Evolutionary conservation across 257 asterid species (phyloP), one percentile per base, ranked within the genome.

Genomic region (Solanum okadae): DNA sequence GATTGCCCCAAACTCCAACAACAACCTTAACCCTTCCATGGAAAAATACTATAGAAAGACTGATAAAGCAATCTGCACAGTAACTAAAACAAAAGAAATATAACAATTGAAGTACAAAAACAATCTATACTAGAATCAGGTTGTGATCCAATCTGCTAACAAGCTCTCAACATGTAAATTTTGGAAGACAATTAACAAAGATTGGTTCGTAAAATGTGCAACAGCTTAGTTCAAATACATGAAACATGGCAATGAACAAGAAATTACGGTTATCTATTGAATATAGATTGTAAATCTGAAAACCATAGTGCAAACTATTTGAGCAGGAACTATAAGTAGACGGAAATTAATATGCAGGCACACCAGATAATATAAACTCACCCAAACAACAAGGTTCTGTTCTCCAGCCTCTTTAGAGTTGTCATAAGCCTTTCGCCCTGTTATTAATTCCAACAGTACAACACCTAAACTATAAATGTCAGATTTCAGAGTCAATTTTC

Each of bases 381-480:
- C 98, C 98, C 98, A 95, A 18, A 86, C 93, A 5, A 95, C 95
- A 3, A 95, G 92, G 88, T 93, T 93, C 86, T 95, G 97, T 83
- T 95, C 95, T 76, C 97, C 98, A 3, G 91, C 92, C 31, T 87
- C 90, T 76, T 61, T 90, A 29, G 87, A 86, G 84, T 76, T 75
- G 88, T 95, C 98, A 78, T 93, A 91, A 52, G 96, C 97, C 87
- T 87, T 94, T 11, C 96, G 92, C 18, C 98, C 98, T 1, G 95
- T 94, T 56, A 95, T 93, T 25, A 95, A 93, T 93, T 95, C 98
- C 78, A 95, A 90, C 73, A 95, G 90, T 34, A 95, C 96, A n/a
- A 95, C 96, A 5, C 98, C 98, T 6, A 95, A 92, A 91, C 97
- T 94, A 59, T 95, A 95, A 71, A 95, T 93, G 84, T 95, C 98